Conservation (phyloP, 2,329 filamentous ascomycete genomes). For the Didymosphaeria variabile region DNA sequence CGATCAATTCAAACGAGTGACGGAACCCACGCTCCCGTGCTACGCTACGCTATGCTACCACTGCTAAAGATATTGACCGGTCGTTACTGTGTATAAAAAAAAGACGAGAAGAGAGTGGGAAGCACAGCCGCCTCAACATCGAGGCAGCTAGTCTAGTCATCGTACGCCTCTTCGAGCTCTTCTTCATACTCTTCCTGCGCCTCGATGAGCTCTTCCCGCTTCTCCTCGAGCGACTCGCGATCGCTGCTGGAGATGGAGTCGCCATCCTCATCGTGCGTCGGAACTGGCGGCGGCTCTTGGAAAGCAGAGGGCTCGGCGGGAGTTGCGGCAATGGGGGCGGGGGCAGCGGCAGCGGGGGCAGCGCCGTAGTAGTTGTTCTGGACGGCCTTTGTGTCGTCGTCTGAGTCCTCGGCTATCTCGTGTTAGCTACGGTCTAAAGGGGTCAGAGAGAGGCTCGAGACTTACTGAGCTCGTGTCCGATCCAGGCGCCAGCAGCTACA, state of each 20-base stretch:
- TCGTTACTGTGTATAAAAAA: background rate
- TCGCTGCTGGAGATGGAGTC: conserved; percentile 50
- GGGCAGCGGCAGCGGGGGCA: conserved; percentile 20
- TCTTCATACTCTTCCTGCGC: conserved; percentile 63
- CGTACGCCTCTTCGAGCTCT: conserved; percentile 49
- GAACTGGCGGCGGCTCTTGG: conserved; percentile 42
- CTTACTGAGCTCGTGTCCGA: conserved; percentile 66
- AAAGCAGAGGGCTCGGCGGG: conserved; percentile 22
- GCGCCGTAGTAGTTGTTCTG: conserved; percentile 14
- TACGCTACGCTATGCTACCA: conserved; percentile 22
- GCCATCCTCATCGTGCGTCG: conserved; percentile 55
- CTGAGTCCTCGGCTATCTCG: conserved; percentile 41
- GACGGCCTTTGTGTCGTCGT: conserved; percentile 32
- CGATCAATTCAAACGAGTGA: conserved; percentile 18
- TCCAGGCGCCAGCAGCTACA: conserved; percentile 66
- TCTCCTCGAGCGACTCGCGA: conserved; percentile 59
- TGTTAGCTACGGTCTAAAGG: conserved; percentile 22
- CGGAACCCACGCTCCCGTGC: background rate
- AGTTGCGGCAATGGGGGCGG: conserved; percentile 21
- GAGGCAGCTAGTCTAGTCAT: conserved; percentile 28
- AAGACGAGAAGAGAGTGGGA: background rate
- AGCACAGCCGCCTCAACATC: conserved; percentile 6
- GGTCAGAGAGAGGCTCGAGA: conserved; percentile 17
- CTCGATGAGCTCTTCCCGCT: conserved; percentile 63
- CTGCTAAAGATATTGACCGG: conserved; percentile 4